Evolutionary conservation across 2,329 filamentous ascomycete genomes (phyloP).

Genomic region (Fusarium secorum): DNA sequence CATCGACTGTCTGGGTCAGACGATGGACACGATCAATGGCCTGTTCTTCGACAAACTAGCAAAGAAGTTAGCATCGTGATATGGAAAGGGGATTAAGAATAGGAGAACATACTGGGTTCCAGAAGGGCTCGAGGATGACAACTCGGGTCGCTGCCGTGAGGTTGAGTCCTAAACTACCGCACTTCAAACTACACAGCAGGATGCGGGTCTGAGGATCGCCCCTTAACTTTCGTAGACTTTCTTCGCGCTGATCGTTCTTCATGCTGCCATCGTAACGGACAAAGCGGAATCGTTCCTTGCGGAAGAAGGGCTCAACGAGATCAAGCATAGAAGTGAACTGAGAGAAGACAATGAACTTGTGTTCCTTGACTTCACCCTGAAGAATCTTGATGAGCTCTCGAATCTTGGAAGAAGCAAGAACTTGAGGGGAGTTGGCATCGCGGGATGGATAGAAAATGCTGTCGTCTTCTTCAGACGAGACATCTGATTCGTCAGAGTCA

Average conservation of each 20-base stretch:
- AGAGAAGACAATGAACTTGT: constrained; percentile 99
- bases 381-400: constrained; percentile 84
- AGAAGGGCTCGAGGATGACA: constrained; percentile 96
- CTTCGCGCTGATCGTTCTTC: constrained; percentile 91
- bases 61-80: constrained; percentile 6
- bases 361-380: constrained; percentile 75
- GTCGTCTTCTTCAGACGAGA: constrained; percentile 50
- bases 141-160: constrained; percentile 92
- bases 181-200: constrained; percentile 91
- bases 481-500: constrained; percentile 36
- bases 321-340: constrained; percentile 99
- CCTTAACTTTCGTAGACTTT: constrained; percentile 78
- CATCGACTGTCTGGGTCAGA: constrained; percentile 95
- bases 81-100: not conserved
- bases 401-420: constrained; percentile 87
- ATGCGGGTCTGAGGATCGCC: constrained; percentile 79
- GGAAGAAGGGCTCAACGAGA: constrained; percentile 90
- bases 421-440: constrained; percentile 46
- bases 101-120: constrained; percentile 79
- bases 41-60: constrained; percentile 95
- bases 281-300: constrained; percentile 75
- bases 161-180: constrained; percentile 91
- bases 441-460: constrained; percentile 40
- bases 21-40: constrained; percentile 98
- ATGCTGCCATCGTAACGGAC: constrained; percentile 95